These are phyloP conservation scores for Colletotrichum truncatum DNA, from an alignment of 2,329 filamentous ascomycete species.

Conservation along the genomic window DNA sequence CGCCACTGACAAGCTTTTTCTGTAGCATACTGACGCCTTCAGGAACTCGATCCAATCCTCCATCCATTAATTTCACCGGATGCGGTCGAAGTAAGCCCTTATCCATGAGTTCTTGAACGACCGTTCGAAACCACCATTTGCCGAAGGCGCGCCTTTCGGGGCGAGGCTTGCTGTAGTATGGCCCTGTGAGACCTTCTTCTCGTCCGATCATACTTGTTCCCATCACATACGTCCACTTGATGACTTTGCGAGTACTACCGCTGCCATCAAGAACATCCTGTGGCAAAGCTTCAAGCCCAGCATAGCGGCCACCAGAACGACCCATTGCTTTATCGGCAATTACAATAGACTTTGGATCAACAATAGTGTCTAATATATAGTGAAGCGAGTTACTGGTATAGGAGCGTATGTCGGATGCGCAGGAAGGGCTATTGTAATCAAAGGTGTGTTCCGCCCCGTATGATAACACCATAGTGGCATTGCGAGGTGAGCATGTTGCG, in stretches of 20 bases:
- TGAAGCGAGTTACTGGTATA: conserved; percentile 48
- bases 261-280: not conserved
- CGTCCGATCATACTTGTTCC: not conserved
- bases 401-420: conserved; percentile 42
- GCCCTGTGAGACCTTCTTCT: not conserved
- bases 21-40: not conserved
- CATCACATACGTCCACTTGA: not conserved
- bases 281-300: conserved; percentile 38
- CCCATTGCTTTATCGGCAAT: conserved; percentile 49
- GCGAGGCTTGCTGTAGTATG: not conserved
- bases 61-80: not conserved
- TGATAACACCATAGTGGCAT: conserved; percentile 47
- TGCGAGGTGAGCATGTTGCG: conserved; percentile 53
- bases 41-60: not conserved
- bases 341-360: conserved; percentile 40
- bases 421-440: conserved; percentile 50
- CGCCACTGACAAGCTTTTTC: not conserved
- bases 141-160: not conserved
- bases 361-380: conserved; percentile 54
- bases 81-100: not conserved
- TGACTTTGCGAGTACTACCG: not conserved
- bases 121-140: not conserved
- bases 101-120: not conserved
- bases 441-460: conserved; percentile 55
- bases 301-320: conserved; percentile 48